phyloP scores from a whole-genome alignment of 495 filamentous ascomycete species.

The Aspergillus sparsus region DNA sequence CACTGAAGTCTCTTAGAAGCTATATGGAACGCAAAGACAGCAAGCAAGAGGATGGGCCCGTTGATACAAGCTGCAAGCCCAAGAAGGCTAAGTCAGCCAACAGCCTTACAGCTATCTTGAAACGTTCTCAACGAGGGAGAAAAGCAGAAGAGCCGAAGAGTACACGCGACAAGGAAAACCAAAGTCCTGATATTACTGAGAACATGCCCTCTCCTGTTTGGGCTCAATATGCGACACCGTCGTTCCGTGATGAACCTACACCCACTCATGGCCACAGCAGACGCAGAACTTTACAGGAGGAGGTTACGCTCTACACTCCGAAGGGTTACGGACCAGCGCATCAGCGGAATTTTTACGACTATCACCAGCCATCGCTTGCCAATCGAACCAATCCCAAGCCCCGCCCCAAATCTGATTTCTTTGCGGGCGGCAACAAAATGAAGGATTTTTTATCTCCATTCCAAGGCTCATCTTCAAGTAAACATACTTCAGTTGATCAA shows the following conservation, averaged over 20 bases:
- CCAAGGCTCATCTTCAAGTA: conserved; percentile 31
- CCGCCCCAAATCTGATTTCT: conserved; percentile 57
- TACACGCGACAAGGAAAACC: conserved; percentile 72
- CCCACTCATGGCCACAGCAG: conserved; percentile 43
- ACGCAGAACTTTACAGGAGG: conserved; percentile 50
- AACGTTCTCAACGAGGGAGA: conserved; percentile 46
- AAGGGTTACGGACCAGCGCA: conserved; percentile 62
- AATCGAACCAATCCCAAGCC: conserved; percentile 38
- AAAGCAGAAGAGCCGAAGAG: conserved; percentile 52
- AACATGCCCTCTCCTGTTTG: conserved; percentile 71
- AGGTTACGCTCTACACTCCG: conserved; percentile 63
- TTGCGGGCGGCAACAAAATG: conserved; percentile 41
- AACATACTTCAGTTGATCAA: conserved; percentile 16
- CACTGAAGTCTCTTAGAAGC: conserved; percentile 59
- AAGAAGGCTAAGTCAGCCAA: conserved; percentile 87
- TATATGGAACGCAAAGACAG: conserved; percentile 57
- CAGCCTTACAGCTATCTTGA: conserved; percentile 63
- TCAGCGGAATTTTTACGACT: conserved; percentile 64
- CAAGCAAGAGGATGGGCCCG: conserved; percentile 43
- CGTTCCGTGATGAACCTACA: conserved; percentile 41
- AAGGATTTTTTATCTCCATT: conserved; percentile 37
- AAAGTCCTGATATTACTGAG: conserved; percentile 51
- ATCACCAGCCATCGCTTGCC: conserved; percentile 56
- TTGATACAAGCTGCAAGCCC: conserved; percentile 52
- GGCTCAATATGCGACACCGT: conserved; percentile 63